Conservation (phyloP, 2,329 filamentous ascomycete species). For the Botrytis fabae region DNA sequence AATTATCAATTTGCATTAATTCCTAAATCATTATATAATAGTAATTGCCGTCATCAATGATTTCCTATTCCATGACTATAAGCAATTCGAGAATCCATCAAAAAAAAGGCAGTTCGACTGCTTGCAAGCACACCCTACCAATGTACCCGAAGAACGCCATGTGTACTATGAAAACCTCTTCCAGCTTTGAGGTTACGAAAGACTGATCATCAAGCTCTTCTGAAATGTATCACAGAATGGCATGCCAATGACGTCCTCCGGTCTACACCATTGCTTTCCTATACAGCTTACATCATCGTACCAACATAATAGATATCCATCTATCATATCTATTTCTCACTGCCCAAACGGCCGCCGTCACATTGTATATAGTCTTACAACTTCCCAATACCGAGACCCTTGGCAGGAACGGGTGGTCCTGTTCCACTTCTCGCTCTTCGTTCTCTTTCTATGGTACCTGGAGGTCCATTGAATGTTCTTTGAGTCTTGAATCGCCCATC, state of each 20-base stretch:
- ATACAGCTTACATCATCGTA: slow-evolving; percentile 3
- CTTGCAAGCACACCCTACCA: slow-evolving; percentile 13
- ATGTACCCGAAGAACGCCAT: slow-evolving; percentile 23
- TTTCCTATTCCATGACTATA: slow-evolving; percentile 15
- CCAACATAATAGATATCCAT: neutral
- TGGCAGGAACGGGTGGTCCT: slow-evolving; percentile 41
- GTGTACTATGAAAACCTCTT: slow-evolving; percentile 11
- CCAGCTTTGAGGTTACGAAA: neutral
- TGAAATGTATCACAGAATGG: neutral
- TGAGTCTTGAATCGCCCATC: slow-evolving; percentile 58
- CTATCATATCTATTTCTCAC: neutral
- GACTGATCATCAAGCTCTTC: slow-evolving; percentile 1
- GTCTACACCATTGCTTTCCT: slow-evolving; percentile 5
- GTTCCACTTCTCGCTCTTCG: slow-evolving; percentile 47
- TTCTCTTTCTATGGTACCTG: slow-evolving; percentile 45
- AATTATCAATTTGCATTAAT: slow-evolving; percentile 23
- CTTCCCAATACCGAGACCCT: slow-evolving; percentile 27
- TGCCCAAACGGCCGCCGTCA: slow-evolving; percentile 23
- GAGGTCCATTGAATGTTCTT: slow-evolving; percentile 43
- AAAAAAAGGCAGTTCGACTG: neutral
- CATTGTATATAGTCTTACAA: slow-evolving; percentile 25
- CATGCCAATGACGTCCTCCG: neutral
- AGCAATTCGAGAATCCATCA: slow-evolving; percentile 4
- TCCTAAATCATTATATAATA: slow-evolving; percentile 27
- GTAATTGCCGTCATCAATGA: slow-evolving; percentile 11